Evolutionary conservation across 768 basidiomycete species (phyloP), one percentile per base, ranked within the genome.

Genomic region (Kondoa malvinella): DNA sequence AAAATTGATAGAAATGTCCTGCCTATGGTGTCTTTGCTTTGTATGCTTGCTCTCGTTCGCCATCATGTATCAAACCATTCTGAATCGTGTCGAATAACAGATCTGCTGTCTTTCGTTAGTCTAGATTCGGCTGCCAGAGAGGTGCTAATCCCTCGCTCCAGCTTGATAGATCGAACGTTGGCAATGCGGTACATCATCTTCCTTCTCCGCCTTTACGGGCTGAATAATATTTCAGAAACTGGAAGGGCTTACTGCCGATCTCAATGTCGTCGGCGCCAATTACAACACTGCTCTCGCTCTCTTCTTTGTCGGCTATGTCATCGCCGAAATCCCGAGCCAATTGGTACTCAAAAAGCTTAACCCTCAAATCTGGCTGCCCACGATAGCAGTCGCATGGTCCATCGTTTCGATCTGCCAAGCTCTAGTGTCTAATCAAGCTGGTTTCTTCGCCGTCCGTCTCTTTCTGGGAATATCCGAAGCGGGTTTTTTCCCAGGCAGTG

Each of bases 201-300:
- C 31, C 61, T 31, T 17, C 4, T 56, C 21, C 25, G n/a, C 4
- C 3, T 21, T 34, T 69, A 34, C 33, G 63, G 0, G 30, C 8
- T 64, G 25, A 25, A 77, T 75, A 64, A 75, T 77, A 31, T 80
- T 79, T 66, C 77, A 80, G 58, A 85, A 82, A 74, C 80, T 85
- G 59, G 78, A 82, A 69, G 84, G 84, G 4, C 76, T 85, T 50
- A 78, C 79, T 33, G 79, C 79, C 3, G 71, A 67, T 58, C 25
- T 72, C 2, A 34, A 62, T 33, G 68, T 69, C 31, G 15, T 25
- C 29, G 66, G 59, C 21, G 75, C 82, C 0, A 81, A 79, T 63
- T 85, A 84, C 73, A 85, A 84, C 71, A 83, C 82, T 0, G 78
- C 82, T 1, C 75, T 86, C 21, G 82, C 83, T 0, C 71, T 85